Evolutionary conservation across 2,329 filamentous ascomycete genomes (phyloP), one percentile per base, ranked within the genome.

Genomic region (Elsinoe australis): DNA sequence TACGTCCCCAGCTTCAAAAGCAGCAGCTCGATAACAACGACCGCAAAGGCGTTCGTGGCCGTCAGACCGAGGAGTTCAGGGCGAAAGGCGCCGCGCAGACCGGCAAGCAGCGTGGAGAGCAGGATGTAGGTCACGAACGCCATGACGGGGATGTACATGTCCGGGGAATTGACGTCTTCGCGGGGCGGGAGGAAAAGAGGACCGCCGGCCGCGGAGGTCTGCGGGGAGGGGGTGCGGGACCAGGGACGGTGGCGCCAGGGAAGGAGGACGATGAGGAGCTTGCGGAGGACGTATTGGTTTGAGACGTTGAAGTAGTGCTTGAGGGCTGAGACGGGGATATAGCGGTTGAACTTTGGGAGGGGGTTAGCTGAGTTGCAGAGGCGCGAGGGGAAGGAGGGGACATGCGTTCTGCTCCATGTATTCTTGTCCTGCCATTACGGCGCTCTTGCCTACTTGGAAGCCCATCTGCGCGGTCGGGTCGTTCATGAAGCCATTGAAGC

Each of bases 271-370:
- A 98, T 79, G 63, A 84, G 80, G 51, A 98, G 76, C 70, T 98
- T 98, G 70, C 83, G 87, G 63, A 94, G 75, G 63, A 98, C 92
- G 68, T 98, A 98, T 51, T 80, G 85, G 74, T 98, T 98, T 56
- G 89, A 94, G 55, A 98, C 92, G 70, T 96, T 95, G 73, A 98
- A 98, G 76, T 96, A 98, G 70, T 95, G 92, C 69, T 98, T 98
- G 35, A 98, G 76, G 14, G 87, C 87, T 10, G 85, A 83, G 58
- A 96, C 85, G 61, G 89, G 95, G 68, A 98, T 82, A 69, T 90
- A 95, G 66, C 81, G 79, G 59, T 82, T 83, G 59, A 86, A 72
- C 82, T 85, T 59, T 18, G 45, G 33, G 18, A 1, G 34, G 50
- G 53, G 8, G 15, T 18, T 32, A 39, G n/a, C 12, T 39, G 24